Evolutionary conservation across 1,139 yeast genomes (phyloP).

Genomic region (Candida glucosophila): DNA sequence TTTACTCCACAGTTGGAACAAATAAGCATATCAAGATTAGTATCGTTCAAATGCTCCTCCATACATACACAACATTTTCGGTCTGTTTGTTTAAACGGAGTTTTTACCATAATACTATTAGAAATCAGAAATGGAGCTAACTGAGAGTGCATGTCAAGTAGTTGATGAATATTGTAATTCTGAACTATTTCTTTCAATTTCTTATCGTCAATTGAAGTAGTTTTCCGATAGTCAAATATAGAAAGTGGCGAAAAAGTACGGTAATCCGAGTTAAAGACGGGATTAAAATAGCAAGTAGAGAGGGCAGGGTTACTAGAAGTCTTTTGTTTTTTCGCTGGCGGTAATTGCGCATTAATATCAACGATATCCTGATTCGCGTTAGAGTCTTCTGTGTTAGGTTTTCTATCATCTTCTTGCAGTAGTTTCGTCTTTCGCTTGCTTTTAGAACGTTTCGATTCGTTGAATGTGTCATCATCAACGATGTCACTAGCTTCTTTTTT

Average conservation of each 20-base stretch:
- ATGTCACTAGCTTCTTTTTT: no score
- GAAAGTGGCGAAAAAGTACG: constrained; percentile 7
- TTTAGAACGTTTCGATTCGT: no score
- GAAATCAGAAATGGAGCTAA: constrained; percentile 15
- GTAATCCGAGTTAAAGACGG: constrained; percentile 13
- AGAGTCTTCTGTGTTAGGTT: no score
- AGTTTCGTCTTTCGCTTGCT: no score
- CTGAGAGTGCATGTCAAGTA: constrained; percentile 14
- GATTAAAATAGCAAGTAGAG: constrained; percentile 8
- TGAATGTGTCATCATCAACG: no score
- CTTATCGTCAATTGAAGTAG: no score
- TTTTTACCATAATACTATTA: constrained; percentile 10
- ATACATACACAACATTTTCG: constrained; percentile 51
- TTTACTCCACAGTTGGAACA: constrained; percentile 66
- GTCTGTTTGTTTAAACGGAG: constrained; percentile 16
- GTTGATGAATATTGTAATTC: constrained; percentile 13
- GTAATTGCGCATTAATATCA: no score
- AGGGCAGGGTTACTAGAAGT: constrained; percentile 1
- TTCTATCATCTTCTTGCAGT: no score
- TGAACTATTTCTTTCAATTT: constrained; percentile 7
- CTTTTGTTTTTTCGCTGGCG: no score
- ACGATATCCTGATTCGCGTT: no score
- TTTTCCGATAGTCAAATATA: no score
- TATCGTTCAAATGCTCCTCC: constrained; percentile 13
- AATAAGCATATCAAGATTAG: constrained; percentile 39